Base-by-base conservation (phyloP, 768 basidiomycete genomes). In the Plicaturopsis crispa region DNA sequence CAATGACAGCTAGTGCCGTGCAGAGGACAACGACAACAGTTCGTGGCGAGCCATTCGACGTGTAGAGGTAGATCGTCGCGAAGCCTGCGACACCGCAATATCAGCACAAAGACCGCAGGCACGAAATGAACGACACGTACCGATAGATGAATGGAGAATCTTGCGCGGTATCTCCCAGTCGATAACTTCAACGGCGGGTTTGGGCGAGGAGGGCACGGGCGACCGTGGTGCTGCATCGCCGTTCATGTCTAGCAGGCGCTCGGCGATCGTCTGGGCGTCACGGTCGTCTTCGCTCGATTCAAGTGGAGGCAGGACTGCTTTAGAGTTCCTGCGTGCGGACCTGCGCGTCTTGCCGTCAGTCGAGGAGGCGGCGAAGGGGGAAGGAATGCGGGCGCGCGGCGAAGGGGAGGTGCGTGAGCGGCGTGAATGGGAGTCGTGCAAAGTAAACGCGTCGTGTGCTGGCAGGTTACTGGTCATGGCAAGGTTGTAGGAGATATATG, bases 161-260 rank as follows among this genome's bases (percentile, higher is more conserved):
- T 96, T 96, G 46, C 92, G 65, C 1, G 92, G 92, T 35, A 96
- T 80, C 60, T 96, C 92, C 80, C 84, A 91, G 60, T 92, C 84
- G 21, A 86, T 68, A n/a, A n/a, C n/a, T n/a, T n/a, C n/a, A 8
- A 28, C 26, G 26, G 10, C 10, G 26, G 26, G 8, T 28, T 28
- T 28, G 8, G 14, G 8, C 14, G 26, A 28, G 8, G 26, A 8
- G 8, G 26, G 8, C 26, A 8, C 26, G 8, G 10, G 26, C 26
- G 10, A 8, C 14, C 10, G 10, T 28, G 10, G 8, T 8, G 14
- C 10, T 28, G 26, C 26, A 14, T 28, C 14, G 10, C 26, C 26
- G 14, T 28, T 28, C 26, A 28, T 8, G 26, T 28, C 14, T 28
- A 14, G 26, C 10, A 28, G 26, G 26, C n/a, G n/a, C n/a, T n/a